Evolutionary conservation across 306 rosid genomes (phyloP).

Genomic region (Prinsepia uniflora): DNA sequence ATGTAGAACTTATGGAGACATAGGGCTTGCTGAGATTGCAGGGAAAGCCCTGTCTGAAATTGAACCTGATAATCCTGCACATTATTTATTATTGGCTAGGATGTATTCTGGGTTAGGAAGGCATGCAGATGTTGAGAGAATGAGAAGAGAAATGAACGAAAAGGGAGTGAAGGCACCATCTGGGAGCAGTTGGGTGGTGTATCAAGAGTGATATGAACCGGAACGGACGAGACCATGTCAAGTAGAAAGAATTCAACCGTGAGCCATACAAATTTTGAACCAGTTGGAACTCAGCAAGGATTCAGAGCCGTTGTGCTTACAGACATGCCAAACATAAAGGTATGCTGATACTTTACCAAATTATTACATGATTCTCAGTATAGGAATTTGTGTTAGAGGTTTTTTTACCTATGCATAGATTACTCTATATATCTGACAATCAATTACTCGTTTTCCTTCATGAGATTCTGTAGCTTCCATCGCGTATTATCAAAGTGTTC

Average conservation of each 20-base stretch:
- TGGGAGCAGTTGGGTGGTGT: conserved; percentile 75
- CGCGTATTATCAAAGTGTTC: no score
- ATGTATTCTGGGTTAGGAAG: conserved; percentile 68
- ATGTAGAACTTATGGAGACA: conserved; percentile 60
- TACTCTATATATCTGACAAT: neutral
- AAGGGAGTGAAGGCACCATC: conserved; percentile 47
- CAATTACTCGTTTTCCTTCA: neutral
- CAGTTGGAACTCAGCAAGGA: neutral
- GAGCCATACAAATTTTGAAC: neutral
- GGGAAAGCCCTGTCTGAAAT: conserved; percentile 57
- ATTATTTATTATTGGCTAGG: conserved; percentile 57
- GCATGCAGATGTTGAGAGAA: conserved; percentile 55
- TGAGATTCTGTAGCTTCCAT: neutral
- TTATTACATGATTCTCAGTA: no score
- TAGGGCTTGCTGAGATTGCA: conserved; percentile 63
- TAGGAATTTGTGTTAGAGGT: no score
- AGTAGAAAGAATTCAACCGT: neutral
- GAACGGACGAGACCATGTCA: neutral
- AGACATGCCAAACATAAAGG: neutral
- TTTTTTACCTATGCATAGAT: neutral
- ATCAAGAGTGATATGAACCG: conserved; percentile 28
- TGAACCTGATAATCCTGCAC: conserved; percentile 76
- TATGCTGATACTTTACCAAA: no score
- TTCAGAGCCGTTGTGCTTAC: neutral
- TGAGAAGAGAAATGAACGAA: conserved; percentile 57